Percentiles rank a stretch among this genome's conserved stretches.
These are phyloP conservation scores for Emydomyces testavorans DNA, from an alignment of 2,329 filamentous ascomycete species.

Conservation along the genomic window DNA sequence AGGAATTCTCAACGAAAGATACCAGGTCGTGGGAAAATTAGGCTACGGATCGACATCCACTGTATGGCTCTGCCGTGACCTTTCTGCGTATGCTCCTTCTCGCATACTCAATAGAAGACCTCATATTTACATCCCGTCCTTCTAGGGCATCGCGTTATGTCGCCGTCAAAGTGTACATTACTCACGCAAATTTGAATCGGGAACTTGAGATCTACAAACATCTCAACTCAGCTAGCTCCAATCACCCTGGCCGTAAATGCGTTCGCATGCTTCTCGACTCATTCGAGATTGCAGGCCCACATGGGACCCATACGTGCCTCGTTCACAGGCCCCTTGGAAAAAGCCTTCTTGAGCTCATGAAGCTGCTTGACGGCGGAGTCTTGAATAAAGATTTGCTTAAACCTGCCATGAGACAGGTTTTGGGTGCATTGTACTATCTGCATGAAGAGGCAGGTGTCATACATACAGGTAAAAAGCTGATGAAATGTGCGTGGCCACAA, in stretches of 20 bases:
- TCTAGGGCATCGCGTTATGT: neutral
- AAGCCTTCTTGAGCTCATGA: neutral
- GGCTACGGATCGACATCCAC: slow-evolving; percentile 23
- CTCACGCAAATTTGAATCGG: neutral
- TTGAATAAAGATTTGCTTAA: slow-evolving; percentile 20
- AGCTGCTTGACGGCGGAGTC: slow-evolving; percentile 12
- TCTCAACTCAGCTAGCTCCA: slow-evolving; percentile 22
- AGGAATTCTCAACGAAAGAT: slow-evolving; percentile 18
- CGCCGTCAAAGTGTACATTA: neutral
- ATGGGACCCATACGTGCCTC: slow-evolving; percentile 20
- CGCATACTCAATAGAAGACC: neutral
- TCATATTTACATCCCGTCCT: neutral
- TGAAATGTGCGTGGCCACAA: neutral
- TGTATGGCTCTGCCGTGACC: slow-evolving; percentile 20
- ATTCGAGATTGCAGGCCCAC: slow-evolving; percentile 22
- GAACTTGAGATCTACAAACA: slow-evolving; percentile 37
- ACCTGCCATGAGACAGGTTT: slow-evolving; percentile 18
- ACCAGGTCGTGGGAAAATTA: slow-evolving; percentile 21
- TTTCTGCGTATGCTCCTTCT: slow-evolving; percentile 3
- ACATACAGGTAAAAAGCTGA: slow-evolving; percentile 20
- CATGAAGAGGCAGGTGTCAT: slow-evolving; percentile 20
- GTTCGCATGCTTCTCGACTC: slow-evolving; percentile 24
- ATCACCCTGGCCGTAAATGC: slow-evolving; percentile 23
- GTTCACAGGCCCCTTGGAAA: slow-evolving; percentile 17
- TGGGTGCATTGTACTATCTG: slow-evolving; percentile 23